Percentiles rank a stretch among this genome's conserved stretches.
Conservation (phyloP, 2,329 filamentous ascomycete genomes). For the Claviceps maximensis region DNA sequence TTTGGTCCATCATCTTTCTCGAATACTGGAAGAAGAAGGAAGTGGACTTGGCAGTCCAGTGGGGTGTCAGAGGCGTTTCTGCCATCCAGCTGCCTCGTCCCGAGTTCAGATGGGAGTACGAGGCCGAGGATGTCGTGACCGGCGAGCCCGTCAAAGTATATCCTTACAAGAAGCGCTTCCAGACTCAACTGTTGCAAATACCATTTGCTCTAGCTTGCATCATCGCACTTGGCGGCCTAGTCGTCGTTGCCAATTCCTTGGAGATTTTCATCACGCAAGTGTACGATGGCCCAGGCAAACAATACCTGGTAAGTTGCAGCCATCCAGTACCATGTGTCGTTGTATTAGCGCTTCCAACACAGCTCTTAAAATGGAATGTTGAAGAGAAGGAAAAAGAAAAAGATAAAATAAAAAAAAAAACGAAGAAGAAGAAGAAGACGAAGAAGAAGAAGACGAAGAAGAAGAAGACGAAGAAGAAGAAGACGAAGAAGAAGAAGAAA, state of each 20-base stretch:
- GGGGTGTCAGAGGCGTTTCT: slow-evolving; percentile 78
- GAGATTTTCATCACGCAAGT: slow-evolving; percentile 95
- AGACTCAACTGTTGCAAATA: slow-evolving; percentile 66
- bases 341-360: too few relatives aligned
- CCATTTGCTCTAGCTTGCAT: slow-evolving; percentile 71
- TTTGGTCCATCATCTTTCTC: slow-evolving; percentile 85
- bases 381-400: neutral
- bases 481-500: neutral
- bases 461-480: neutral
- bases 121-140: slow-evolving; percentile 66
- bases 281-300: slow-evolving; percentile 79
- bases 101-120: slow-evolving; percentile 68
- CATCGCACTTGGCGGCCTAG: slow-evolving; percentile 63
- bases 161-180: slow-evolving; percentile 58
- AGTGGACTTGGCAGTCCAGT: slow-evolving; percentile 70
- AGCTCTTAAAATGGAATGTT: neutral
- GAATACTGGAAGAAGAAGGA: slow-evolving; percentile 97
- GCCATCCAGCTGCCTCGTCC: slow-evolving; percentile 64
- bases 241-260: slow-evolving; percentile 76
- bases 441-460: neutral
- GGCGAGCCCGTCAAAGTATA: slow-evolving; percentile 68
- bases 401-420: neutral
- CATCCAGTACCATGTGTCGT: neutral
- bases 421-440: neutral
- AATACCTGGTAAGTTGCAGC: slow-evolving; percentile 50